phyloP scores from a whole-genome alignment of 116 monocot species.

The Cymodocea nodosa region DNA sequence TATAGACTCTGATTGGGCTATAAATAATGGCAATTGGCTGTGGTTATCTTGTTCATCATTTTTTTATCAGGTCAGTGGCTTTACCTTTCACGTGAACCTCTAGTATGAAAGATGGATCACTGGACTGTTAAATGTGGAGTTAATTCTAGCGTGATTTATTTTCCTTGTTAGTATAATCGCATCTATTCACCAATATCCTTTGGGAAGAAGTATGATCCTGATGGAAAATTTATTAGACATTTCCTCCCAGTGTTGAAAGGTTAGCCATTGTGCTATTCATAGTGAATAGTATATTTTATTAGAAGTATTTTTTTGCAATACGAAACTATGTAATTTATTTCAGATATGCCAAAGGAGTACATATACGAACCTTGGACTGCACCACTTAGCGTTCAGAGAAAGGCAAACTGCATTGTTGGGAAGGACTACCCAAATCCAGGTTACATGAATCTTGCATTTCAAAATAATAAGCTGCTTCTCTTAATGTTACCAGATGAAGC shows the following conservation, averaged over 20 bases:
- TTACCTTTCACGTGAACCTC: not conserved
- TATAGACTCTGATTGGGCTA: conserved; percentile 89
- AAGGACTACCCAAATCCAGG: conserved; percentile 81
- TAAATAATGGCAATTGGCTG: conserved; percentile 91
- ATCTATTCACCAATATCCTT: conserved; percentile 84
- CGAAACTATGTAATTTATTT: not conserved
- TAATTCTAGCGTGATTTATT: not conserved
- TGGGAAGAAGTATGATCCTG: conserved; percentile 83
- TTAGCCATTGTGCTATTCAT: conserved; percentile 4
- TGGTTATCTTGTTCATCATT: conserved; percentile 98
- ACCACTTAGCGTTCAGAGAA: conserved; percentile 54
- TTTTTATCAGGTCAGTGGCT: conserved; percentile 58
- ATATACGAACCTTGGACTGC: conserved; percentile 97
- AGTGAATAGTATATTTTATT: not conserved
- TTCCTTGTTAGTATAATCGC: conserved; percentile 42
- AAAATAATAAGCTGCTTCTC: not conserved
- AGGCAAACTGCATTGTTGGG: conserved; percentile 80
- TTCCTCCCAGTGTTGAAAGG: conserved; percentile 88
- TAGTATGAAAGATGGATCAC: no score
- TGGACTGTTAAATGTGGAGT: not conserved
- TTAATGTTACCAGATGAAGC: no score
- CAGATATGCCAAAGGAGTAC: conserved; percentile 86
- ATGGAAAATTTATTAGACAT: conserved; percentile 64
- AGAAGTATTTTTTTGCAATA: not conserved
- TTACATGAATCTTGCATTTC: conserved; percentile 6